These are phyloP conservation scores for Graphium sp. DNA, from an alignment of 2,329 filamentous ascomycete species.

Conservation along the genomic window DNA sequence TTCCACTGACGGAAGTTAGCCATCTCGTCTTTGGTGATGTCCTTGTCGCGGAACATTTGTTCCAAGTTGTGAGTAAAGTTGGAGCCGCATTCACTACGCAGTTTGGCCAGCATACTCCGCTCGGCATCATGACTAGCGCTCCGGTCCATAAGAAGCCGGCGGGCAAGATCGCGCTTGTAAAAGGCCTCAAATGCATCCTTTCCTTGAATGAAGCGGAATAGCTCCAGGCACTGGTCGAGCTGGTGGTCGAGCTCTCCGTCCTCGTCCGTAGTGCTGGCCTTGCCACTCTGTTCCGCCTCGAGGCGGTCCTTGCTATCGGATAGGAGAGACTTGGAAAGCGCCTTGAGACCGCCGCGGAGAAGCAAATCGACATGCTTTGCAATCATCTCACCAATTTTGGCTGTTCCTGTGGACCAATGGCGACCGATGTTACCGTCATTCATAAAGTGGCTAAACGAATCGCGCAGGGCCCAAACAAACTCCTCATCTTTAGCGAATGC, in stretches of 20 bases:
- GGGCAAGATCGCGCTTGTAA: constrained; percentile 93
- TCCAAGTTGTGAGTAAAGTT: constrained; percentile 95
- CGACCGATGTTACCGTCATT: constrained; percentile 65
- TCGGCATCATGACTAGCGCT: constrained; percentile 93
- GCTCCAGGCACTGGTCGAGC: constrained; percentile 77
- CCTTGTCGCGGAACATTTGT: constrained; percentile 98
- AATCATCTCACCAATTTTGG: constrained; percentile 96
- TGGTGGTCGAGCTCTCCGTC: constrained; percentile 85
- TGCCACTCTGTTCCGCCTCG: constrained; percentile 41
- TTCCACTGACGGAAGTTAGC: constrained; percentile 55
- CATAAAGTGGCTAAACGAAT: constrained; percentile 80
- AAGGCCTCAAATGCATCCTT: constrained; percentile 98
- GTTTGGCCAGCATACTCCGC: constrained; percentile 79
- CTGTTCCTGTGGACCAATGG: constrained; percentile 66
- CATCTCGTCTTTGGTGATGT: constrained; percentile 87
- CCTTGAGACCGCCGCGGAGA: constrained; percentile 73
- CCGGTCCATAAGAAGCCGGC: constrained; percentile 75
- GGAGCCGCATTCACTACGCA: constrained; percentile 85
- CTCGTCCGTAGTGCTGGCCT: constrained; percentile 62
- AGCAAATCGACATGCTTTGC: constrained; percentile 91
- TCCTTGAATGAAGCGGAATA: constrained; percentile 93
- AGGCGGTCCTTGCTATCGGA: constrained; percentile 42
- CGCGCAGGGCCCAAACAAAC: constrained; percentile 62
- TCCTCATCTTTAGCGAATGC: constrained; percentile 66
- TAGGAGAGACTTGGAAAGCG: constrained; percentile 52